Percentiles rank a stretch among this genome's conserved stretches.
Evolutionary conservation across 192 early-diverging fungal genomes (phyloP).

Genomic region (Rhizophagus clarus): DNA sequence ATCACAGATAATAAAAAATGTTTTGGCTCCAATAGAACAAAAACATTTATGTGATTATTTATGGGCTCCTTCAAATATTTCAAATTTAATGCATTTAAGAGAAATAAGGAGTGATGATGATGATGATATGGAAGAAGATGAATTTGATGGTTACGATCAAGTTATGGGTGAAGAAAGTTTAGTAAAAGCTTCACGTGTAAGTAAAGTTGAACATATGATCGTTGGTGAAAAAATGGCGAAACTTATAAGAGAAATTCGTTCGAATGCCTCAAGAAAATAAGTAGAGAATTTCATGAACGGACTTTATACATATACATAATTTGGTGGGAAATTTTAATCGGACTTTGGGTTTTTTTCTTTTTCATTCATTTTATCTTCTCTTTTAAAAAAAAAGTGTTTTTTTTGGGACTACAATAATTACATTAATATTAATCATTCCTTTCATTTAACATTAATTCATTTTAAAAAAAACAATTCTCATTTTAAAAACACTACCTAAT

Average conservation of each 20-base stretch:
- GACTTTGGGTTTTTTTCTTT: too few relatives aligned
- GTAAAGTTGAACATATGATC: slow-evolving; percentile 24
- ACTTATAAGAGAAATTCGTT: slow-evolving; percentile 14
- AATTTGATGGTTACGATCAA: background rate
- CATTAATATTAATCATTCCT: too few relatives aligned
- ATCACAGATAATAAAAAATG: background rate
- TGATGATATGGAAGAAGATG: slow-evolving; percentile 7
- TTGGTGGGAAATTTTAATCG: too few relatives aligned
- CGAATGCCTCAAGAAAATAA: background rate
- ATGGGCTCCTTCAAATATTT: slow-evolving; percentile 26
- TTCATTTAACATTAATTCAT: too few relatives aligned
- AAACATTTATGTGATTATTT: slow-evolving; percentile 30
- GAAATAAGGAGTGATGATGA: slow-evolving; percentile 5
- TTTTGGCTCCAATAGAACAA: slow-evolving; percentile 8
- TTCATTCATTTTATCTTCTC: too few relatives aligned
- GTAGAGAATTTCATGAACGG: background rate
- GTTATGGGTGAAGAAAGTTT: slow-evolving; percentile 14
- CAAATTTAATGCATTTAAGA: slow-evolving; percentile 25
- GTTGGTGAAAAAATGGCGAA: slow-evolving; percentile 23
- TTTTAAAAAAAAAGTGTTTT: too few relatives aligned
- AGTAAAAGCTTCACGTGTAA: slow-evolving; percentile 4
- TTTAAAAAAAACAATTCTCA: too few relatives aligned
- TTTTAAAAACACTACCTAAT: too few relatives aligned
- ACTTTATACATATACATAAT: too few relatives aligned
- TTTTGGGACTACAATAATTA: too few relatives aligned